Conservation (phyloP, 148 eudicot genomes). For the Rhododendron mucronatum region DNA sequence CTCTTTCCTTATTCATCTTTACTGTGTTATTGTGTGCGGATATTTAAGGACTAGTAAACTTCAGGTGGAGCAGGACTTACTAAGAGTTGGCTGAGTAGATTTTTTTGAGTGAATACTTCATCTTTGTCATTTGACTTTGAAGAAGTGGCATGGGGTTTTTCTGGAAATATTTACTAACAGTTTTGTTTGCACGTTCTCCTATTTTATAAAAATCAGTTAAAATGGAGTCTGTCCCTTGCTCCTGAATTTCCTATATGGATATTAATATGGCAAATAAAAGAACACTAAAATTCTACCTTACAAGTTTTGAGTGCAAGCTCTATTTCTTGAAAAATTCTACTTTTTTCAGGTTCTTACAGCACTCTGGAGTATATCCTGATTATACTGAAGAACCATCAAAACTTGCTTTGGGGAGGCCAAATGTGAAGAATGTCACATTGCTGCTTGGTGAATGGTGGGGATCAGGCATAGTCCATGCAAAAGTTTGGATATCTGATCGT, state of each 20-base stretch:
- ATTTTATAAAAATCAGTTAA: not conserved
- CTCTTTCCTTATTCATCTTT: not conserved
- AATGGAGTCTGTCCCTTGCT: not conserved
- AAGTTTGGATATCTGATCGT: constrained; percentile 86
- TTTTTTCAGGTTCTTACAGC: constrained; percentile 69
- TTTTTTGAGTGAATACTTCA: not conserved
- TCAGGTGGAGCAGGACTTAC: not conserved
- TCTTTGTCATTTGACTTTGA: not conserved
- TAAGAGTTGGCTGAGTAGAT: not conserved
- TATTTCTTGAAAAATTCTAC: not conserved
- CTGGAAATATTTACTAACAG: not conserved
- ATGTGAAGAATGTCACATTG: constrained; percentile 68
- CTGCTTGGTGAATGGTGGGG: constrained; percentile 78
- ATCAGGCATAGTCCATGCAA: constrained; percentile 78
- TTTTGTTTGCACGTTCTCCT: not conserved
- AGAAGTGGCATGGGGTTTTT: not conserved
- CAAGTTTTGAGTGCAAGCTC: not conserved
- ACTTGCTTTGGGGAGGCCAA: constrained; percentile 72
- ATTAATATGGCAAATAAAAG: not conserved
- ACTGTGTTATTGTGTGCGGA: not conserved
- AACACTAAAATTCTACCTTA: not conserved
- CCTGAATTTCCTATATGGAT: not conserved
- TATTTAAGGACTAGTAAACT: not conserved
- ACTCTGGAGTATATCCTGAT: constrained; percentile 93
- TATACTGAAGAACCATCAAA: constrained; percentile 59